Evolutionary conservation across 2,329 filamentous ascomycete species (phyloP).

Genomic region (Blastomyces percursus): DNA sequence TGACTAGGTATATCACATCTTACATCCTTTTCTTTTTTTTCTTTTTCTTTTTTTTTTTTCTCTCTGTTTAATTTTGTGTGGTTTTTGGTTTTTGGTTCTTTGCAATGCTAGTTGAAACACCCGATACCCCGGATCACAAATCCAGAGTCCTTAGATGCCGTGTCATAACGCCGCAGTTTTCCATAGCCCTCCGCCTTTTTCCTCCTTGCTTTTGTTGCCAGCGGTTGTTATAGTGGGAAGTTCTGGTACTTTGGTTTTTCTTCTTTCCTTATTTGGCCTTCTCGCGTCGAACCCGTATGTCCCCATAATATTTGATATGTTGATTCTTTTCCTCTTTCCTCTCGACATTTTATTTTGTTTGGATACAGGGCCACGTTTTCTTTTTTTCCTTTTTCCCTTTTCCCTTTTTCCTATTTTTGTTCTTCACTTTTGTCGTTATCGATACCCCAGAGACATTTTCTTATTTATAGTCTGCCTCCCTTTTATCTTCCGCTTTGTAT

Average conservation of each 20-base stretch:
- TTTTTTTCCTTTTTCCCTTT: not conserved
- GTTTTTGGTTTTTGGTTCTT: not conserved
- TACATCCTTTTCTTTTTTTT: not conserved
- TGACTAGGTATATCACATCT: not conserved
- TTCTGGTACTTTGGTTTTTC: not conserved
- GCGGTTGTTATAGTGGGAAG: not conserved
- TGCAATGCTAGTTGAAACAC: not conserved
- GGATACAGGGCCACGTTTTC: not conserved
- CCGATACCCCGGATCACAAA: not conserved
- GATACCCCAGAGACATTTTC: conserved; percentile 1
- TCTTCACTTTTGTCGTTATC: not conserved
- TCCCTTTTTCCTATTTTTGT: not conserved
- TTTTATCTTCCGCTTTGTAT: not conserved
- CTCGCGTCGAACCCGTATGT: not conserved
- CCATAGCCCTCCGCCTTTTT: not conserved
- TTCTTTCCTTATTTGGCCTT: not conserved
- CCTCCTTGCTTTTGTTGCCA: not conserved
- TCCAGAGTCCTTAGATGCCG: not conserved
- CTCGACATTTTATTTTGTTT: not conserved
- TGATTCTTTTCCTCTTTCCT: not conserved
- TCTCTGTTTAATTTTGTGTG: not conserved
- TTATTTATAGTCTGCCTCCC: not conserved
- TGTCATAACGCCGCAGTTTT: not conserved
- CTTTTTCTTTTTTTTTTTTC: not conserved
- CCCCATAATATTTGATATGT: not conserved